Base-by-base conservation (phyloP, 371 early-diverging fungal genomes). In the Mortierella sp. region DNA sequence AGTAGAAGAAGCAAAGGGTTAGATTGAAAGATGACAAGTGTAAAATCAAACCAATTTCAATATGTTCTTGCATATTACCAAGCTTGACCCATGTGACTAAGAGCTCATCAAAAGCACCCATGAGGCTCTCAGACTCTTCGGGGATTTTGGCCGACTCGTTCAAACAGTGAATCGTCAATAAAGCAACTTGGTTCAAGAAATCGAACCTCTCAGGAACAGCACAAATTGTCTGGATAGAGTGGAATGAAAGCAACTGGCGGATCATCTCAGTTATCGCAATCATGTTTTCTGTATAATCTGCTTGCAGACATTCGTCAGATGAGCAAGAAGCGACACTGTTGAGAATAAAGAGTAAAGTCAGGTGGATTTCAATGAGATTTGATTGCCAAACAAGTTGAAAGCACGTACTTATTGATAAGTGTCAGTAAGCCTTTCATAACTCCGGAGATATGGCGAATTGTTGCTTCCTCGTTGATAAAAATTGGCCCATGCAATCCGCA, bases 81-180 rank as follows among this genome's bases (percentile, higher is more conserved):
- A 94, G 75, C 28, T 83, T 85, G 0, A 92, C 90, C 94, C 94
- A 94, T 0, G 90, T 88, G 34, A 87, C 88, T 12, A 94, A 81
- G 31, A 91, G 87, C 58, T 92, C 90, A 58, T 94, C 93, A 64
- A 90, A 88, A 0, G 93, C 90, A 34, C 92, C 94, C 59, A 88
- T 85, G 56, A 87, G 85, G 85, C 92, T 90, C 17, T 86, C 86
- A 1, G 70, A 83, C 45, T 83, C 85, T 28, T 85, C 87, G 1
- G 75, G 75, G 23, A 90, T 89, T 13, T 75, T 83, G 6, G 87
- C 85, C 13, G 89, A 85, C 32, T 87, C 88, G 23, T 84, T 84
- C 32, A 93, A 75, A 74, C 91, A 92, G 43, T 83, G 84, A 0
- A 91, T 78, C 5, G 92, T 92, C 49, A 93, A 65, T n/a, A 87